Percentiles rank a stretch among this genome's conserved stretches.
phyloP scores from a whole-genome alignment of 768 basidiomycete species.

The Phylloporus scabripes region DNA sequence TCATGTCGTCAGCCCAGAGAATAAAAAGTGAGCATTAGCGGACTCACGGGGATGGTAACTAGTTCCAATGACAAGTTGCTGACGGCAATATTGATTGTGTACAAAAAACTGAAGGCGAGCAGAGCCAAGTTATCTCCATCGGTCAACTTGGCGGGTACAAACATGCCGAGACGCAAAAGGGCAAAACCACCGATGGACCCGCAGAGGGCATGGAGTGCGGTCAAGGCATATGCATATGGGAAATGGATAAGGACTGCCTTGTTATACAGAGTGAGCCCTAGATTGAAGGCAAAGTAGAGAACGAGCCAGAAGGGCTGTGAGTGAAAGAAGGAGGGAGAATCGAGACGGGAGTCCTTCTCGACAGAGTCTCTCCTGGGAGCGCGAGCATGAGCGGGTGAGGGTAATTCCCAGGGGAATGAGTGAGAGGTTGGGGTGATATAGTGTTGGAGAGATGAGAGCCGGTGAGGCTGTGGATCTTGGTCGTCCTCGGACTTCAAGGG shows the following conservation, averaged over 20 bases:
- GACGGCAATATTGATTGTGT: conserved; percentile 91
- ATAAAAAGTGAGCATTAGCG: not conserved
- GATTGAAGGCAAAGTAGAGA: conserved; percentile 88
- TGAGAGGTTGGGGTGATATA: conserved; percentile 5
- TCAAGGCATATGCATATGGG: conserved; percentile 94
- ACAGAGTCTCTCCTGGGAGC: not conserved
- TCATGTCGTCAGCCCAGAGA: not conserved
- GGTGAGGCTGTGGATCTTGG: not conserved
- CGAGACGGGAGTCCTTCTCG: conserved; percentile 7
- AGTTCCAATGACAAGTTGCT: conserved; percentile 87
- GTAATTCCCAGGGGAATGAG: conserved; percentile 19
- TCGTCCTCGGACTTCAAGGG: conserved; percentile 6
- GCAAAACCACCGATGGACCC: conserved; percentile 77
- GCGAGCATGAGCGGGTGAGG: conserved; percentile 11
- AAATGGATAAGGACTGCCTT: conserved; percentile 88
- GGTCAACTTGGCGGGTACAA: conserved; percentile 51
- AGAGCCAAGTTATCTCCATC: conserved; percentile 55
- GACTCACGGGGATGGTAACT: conserved; percentile 82
- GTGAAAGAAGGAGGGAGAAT: conserved; percentile 19
- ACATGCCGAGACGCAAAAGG: conserved; percentile 53
- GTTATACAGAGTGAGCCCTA: conserved; percentile 91
- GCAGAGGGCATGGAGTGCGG: conserved; percentile 85
- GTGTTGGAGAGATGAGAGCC: not conserved
- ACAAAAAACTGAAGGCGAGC: conserved; percentile 79
- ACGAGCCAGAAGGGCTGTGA: conserved; percentile 56